A percentile compares a stretch with the other conserved stretches of the same genome.
Conservation (phyloP, 176 grass and related monocot genomes). For the Hordeum vulgare region DNA sequence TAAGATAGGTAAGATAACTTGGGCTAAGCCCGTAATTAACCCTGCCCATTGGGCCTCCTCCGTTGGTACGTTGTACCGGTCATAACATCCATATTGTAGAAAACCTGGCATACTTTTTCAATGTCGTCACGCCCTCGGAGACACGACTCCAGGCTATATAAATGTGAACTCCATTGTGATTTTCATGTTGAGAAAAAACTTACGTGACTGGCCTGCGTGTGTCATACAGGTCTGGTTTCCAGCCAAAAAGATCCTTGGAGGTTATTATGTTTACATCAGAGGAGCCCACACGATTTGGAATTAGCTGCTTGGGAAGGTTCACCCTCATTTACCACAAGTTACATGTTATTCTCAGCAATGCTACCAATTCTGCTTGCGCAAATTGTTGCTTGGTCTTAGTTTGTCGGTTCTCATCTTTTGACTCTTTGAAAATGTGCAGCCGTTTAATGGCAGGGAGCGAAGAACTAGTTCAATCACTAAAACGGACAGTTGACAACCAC, state of each 20-base stretch:
- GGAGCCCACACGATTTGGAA: conserved; percentile 96
- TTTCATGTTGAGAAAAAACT: conserved; percentile 18
- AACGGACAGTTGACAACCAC: conserved; percentile 59
- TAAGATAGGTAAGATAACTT: too few species aligned
- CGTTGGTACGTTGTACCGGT: too few species aligned
- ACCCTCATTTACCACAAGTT: background rate
- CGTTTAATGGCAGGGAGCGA: conserved; percentile 73
- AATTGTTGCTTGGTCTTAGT: background rate
- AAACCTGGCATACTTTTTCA: conserved; percentile 9
- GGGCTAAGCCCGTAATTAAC: too few species aligned
- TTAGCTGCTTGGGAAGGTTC: conserved; percentile 94
- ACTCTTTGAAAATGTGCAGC: conserved; percentile 51
- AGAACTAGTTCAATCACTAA: conserved; percentile 61
- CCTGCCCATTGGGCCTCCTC: too few species aligned
- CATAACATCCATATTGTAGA: background rate
- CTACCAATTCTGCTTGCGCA: background rate
- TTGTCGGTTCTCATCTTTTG: conserved; percentile 6
- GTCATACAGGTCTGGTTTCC: conserved; percentile 53
- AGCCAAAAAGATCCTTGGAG: conserved; percentile 81
- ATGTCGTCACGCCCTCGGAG: background rate
- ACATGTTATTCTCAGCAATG: background rate
- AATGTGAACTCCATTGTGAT: background rate
- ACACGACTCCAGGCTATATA: background rate
- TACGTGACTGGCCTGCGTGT: conserved; percentile 6
- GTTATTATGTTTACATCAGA: conserved; percentile 99